Evolutionary conservation across 139 green algal species (phyloP).

Genomic region (Chara braunii): DNA sequence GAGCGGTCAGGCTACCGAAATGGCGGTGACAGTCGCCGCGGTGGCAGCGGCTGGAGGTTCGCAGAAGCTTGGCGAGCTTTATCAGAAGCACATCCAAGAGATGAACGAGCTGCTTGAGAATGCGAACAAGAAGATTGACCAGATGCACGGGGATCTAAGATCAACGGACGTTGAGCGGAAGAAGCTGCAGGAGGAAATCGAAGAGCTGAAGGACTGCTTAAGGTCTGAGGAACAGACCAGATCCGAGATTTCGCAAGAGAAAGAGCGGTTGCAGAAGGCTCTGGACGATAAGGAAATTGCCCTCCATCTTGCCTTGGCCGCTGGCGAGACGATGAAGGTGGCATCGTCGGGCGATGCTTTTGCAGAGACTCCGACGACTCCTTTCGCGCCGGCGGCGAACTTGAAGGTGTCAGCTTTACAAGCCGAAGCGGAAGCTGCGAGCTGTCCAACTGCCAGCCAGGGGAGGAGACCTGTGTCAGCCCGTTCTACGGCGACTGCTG

Average conservation of each 20-base stretch:
- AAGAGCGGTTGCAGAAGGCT: slow-evolving; percentile 1
- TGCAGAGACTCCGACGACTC: too few relatives aligned
- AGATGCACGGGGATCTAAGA: slow-evolving; percentile 26
- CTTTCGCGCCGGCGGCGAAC: too few relatives aligned
- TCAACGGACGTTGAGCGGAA: slow-evolving; percentile 40
- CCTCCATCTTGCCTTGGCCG: too few relatives aligned
- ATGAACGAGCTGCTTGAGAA: slow-evolving; percentile 73
- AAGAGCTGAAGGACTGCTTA: slow-evolving; percentile 47
- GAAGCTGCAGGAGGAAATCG: slow-evolving; percentile 27
- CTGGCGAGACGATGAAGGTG: too few relatives aligned
- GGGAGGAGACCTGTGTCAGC: too few relatives aligned
- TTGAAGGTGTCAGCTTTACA: too few relatives aligned
- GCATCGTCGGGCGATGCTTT: too few relatives aligned
- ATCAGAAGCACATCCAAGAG: slow-evolving; percentile 71
- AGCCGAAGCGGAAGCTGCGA: too few relatives aligned
- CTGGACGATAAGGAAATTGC: not conserved
- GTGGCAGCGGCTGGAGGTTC: slow-evolving; percentile 36
- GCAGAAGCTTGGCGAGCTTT: slow-evolving; percentile 81
- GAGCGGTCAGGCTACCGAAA: not conserved
- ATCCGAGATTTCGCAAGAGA: too few relatives aligned
- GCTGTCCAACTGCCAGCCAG: too few relatives aligned
- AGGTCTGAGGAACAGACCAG: slow-evolving; percentile 30
- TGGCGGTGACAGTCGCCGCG: not conserved
- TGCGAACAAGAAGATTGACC: slow-evolving; percentile 34
- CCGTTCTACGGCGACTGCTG: too few relatives aligned